phyloP scores from a whole-genome alignment of 2,329 filamentous ascomycete genomes.

The Aspergillus novofumigatus region DNA sequence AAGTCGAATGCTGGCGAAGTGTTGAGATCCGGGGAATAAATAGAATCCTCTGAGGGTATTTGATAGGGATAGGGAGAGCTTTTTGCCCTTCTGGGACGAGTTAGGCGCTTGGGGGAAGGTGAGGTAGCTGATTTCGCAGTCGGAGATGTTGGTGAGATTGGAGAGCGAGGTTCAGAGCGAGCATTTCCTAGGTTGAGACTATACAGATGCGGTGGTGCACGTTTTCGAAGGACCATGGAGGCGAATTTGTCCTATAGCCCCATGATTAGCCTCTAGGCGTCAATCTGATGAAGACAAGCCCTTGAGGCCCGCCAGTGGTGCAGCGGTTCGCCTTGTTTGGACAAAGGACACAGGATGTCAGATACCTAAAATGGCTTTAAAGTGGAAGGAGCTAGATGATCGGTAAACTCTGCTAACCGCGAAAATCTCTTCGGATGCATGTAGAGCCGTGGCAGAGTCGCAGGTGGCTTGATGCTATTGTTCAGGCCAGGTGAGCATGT shows the following conservation, averaged over 20 bases:
- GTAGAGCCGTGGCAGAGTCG: constrained; percentile 4
- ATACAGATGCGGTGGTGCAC: constrained; percentile 33
- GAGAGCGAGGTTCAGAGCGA: constrained; percentile 27
- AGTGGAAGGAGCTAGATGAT: neutral
- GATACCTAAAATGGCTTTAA: neutral
- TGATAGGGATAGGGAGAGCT: constrained; percentile 24
- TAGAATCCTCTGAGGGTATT: constrained; percentile 26
- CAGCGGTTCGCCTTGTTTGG: neutral
- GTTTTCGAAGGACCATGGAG: constrained; percentile 40
- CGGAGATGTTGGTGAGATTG: constrained; percentile 34
- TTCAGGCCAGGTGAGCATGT: constrained; percentile 8
- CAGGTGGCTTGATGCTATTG: constrained; percentile 2
- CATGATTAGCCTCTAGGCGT: constrained; percentile 7
- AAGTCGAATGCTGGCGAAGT: constrained; percentile 36
- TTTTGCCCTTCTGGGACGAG: constrained; percentile 24
- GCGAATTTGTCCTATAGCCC: constrained; percentile 9
- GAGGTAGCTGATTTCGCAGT: constrained; percentile 25
- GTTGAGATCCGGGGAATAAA: constrained; percentile 36
- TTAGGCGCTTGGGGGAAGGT: constrained; percentile 24
- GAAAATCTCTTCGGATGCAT: neutral
- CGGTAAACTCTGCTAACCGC: neutral
- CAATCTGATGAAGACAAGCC: constrained; percentile 9
- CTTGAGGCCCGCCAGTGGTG: neutral
- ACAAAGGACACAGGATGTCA: neutral
- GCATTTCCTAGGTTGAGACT: constrained; percentile 29